Percentiles rank a stretch among this genome's conserved stretches.
Evolutionary conservation across 192 early-diverging fungal species (phyloP).

Genomic region (Geranomyces variabilis): DNA sequence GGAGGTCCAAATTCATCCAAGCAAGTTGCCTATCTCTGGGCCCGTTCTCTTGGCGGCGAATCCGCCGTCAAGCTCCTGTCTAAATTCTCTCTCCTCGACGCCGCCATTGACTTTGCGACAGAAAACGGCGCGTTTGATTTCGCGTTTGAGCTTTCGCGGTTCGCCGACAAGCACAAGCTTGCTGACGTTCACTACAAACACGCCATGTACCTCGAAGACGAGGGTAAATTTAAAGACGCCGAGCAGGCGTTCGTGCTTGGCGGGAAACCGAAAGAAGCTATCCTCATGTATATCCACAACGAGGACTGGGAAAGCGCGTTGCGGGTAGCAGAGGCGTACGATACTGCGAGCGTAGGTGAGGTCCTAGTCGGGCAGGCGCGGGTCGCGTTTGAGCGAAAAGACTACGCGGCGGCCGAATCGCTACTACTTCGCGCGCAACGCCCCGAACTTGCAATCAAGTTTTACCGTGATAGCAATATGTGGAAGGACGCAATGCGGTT

Average conservation of each 20-base stretch:
- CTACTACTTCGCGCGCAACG: constrained; percentile 63
- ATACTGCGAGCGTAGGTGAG: constrained; percentile 55
- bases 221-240: constrained; percentile 66
- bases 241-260: constrained; percentile 62
- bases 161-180: constrained; percentile 65
- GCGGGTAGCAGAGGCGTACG: constrained; percentile 62
- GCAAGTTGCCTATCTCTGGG: constrained; percentile 72
- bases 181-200: constrained; percentile 70
- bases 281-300: constrained; percentile 72
- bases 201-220: constrained; percentile 63
- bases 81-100: constrained; percentile 62
- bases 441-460: constrained; percentile 62
- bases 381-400: constrained; percentile 58
- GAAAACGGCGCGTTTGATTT: constrained; percentile 72
- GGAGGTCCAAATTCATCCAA: constrained; percentile 62
- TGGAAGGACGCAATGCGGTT: constrained; percentile 69
- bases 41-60: constrained; percentile 65
- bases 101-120: constrained; percentile 69
- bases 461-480: constrained; percentile 61
- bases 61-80: constrained; percentile 65
- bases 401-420: constrained; percentile 57
- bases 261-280: constrained; percentile 71
- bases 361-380: constrained; percentile 67
- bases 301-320: constrained; percentile 68
- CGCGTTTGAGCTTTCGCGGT: constrained; percentile 64